phyloP scores from a whole-genome alignment of 371 early-diverging fungal genomes.

The Mortierella sp. region DNA sequence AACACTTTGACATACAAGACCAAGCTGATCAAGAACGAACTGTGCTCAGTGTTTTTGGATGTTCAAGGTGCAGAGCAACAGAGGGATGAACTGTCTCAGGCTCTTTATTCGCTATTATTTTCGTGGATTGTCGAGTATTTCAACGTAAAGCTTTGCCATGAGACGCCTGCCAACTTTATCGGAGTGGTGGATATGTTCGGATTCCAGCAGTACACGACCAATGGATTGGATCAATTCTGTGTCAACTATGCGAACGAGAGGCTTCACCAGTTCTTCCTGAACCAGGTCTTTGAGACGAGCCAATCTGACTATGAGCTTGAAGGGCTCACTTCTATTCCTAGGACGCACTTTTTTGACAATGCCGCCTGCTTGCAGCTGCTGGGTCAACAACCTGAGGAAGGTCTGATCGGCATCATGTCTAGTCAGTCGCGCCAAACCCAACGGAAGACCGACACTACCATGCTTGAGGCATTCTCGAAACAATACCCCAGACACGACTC shows the following conservation, averaged over 20 bases:
- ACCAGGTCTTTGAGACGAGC: constrained; percentile 75
- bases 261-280: constrained; percentile 78
- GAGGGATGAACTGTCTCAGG: constrained; percentile 77
- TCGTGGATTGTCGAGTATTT: constrained; percentile 81
- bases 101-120: constrained; percentile 80
- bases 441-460: constrained; percentile 53
- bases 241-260: constrained; percentile 88
- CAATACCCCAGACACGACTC: constrained; percentile 46
- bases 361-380: constrained; percentile 71
- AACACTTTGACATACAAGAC: constrained; percentile 88
- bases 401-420: constrained; percentile 76
- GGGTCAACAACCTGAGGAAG: constrained; percentile 56
- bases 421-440: constrained; percentile 48
- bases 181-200: constrained; percentile 82
- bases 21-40: constrained; percentile 77
- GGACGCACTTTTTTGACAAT: constrained; percentile 67
- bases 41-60: constrained; percentile 90
- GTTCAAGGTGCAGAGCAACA: constrained; percentile 76
- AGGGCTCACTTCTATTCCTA: constrained; percentile 62
- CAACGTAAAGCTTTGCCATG: constrained; percentile 76
- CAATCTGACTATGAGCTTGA: constrained; percentile 63
- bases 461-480: constrained; percentile 58
- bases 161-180: constrained; percentile 74
- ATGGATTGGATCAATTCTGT: constrained; percentile 82
- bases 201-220: constrained; percentile 66